phyloP scores from a whole-genome alignment of 208 protist genomes.

The Polymyxa betae region DNA sequence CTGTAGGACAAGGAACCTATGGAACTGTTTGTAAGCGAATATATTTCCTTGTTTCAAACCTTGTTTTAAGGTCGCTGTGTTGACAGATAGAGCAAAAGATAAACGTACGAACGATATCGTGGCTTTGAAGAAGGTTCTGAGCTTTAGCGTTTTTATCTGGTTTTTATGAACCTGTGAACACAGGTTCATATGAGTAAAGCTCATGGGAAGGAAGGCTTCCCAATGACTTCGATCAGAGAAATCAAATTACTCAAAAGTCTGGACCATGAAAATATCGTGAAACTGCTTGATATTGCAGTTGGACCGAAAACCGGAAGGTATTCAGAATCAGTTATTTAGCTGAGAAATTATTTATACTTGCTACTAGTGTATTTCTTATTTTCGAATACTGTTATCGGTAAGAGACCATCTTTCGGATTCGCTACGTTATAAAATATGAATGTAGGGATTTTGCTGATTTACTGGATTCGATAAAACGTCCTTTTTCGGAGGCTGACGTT shows the following conservation, averaged over 20 bases:
- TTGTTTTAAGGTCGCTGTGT: too few relatives aligned
- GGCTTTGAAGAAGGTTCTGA: neutral
- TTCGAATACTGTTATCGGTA: slow-evolving; percentile 48
- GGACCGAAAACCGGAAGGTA: slow-evolving; percentile 41
- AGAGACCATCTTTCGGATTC: neutral
- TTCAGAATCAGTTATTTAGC: neutral
- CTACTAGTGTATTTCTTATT: slow-evolving; percentile 52
- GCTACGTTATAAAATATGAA: neutral
- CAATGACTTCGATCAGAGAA: slow-evolving; percentile 46
- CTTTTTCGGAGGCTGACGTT: slow-evolving; percentile 52
- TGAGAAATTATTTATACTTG: neutral
- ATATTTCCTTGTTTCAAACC: too few relatives aligned
- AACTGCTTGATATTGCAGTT: slow-evolving; percentile 46
- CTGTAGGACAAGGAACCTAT: neutral
- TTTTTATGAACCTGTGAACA: too few relatives aligned
- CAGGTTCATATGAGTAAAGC: neutral
- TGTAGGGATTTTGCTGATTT: slow-evolving; percentile 48
- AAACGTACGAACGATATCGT: neutral
- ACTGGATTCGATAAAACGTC: slow-evolving; percentile 24
- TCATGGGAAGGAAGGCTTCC: slow-evolving; percentile 17
- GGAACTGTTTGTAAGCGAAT: neutral
- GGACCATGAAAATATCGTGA: slow-evolving; percentile 38
- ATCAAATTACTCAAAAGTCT: slow-evolving; percentile 39
- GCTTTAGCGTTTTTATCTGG: too few relatives aligned
- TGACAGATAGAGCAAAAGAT: neutral